phyloP scores from a whole-genome alignment of 345 rosid species.

The Hibiscus trionum region DNA sequence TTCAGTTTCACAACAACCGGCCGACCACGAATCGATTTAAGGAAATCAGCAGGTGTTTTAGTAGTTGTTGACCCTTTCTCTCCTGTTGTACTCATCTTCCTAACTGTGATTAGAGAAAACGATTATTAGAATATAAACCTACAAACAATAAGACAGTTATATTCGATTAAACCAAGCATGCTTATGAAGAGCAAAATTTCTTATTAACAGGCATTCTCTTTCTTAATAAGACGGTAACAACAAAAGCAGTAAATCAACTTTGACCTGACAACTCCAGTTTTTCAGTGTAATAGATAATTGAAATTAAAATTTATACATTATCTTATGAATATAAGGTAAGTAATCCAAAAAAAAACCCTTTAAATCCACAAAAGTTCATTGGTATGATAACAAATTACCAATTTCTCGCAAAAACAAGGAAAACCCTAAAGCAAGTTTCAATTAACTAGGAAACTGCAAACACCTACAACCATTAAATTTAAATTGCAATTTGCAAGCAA shows the following conservation, averaged over 20 bases:
- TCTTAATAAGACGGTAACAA: too few relatives aligned
- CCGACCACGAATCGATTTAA: constrained; percentile 90
- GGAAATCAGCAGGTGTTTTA: constrained; percentile 82
- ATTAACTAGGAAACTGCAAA: constrained; percentile 1
- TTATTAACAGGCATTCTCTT: too few relatives aligned
- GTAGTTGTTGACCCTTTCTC: constrained; percentile 46
- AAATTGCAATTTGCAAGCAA: background rate
- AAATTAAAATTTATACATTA: too few relatives aligned
- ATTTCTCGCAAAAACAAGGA: background rate
- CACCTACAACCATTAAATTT: background rate
- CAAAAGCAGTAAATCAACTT: too few relatives aligned
- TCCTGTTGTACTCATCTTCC: constrained; percentile 62
- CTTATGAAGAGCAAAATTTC: too few relatives aligned
- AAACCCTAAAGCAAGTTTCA: background rate
- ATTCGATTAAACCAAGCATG: too few relatives aligned
- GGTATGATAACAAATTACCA: background rate
- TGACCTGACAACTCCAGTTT: too few relatives aligned
- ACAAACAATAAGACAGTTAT: background rate
- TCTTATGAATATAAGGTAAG: too few relatives aligned
- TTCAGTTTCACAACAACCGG: constrained; percentile 92
- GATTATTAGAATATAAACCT: background rate
- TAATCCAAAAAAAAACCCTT: too few relatives aligned
- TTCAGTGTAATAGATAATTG: too few relatives aligned
- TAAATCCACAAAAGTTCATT: too few relatives aligned
- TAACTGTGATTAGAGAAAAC: background rate